Conservation (phyloP, 495 filamentous ascomycete genomes). For the Penicillium ucsense region DNA sequence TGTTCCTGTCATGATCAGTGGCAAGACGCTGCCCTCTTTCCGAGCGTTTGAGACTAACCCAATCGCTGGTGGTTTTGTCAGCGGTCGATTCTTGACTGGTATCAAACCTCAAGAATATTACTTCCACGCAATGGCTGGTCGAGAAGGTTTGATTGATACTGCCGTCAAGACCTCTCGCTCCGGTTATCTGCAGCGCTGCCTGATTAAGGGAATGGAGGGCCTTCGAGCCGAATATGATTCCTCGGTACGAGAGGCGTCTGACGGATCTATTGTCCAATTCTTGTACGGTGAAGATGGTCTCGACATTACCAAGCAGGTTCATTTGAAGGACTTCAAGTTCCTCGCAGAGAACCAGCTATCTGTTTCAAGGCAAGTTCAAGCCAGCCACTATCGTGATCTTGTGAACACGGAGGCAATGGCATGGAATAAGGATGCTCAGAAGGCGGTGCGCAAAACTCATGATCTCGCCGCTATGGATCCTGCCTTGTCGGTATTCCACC, state of each 20-base stretch:
- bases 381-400: conserved; percentile 38
- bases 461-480: conserved; percentile 65
- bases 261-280: conserved; percentile 90
- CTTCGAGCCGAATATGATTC: conserved; percentile 85
- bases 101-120: conserved; percentile 97
- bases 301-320: conserved; percentile 88
- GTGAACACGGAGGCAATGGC: conserved; percentile 39
- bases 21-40: conserved; percentile 93
- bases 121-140: conserved; percentile 99
- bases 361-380: conserved; percentile 43
- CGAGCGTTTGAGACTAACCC: conserved; percentile 81
- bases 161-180: conserved; percentile 97
- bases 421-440: conserved; percentile 69
- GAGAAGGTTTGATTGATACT: conserved; percentile 98
- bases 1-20: conserved; percentile 96
- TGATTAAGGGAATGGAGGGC: conserved; percentile 99
- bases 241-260: conserved; percentile 77
- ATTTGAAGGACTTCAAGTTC: conserved; percentile 85
- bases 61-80: conserved; percentile 88
- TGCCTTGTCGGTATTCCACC: conserved; percentile 60
- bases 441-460: conserved; percentile 61
- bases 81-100: conserved; percentile 94
- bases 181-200: conserved; percentile 92
- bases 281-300: conserved; percentile 94
- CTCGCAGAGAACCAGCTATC: conserved; percentile 65